Conservation (phyloP, 345 rosid genomes). For the Excoecaria cochinchinensis region DNA sequence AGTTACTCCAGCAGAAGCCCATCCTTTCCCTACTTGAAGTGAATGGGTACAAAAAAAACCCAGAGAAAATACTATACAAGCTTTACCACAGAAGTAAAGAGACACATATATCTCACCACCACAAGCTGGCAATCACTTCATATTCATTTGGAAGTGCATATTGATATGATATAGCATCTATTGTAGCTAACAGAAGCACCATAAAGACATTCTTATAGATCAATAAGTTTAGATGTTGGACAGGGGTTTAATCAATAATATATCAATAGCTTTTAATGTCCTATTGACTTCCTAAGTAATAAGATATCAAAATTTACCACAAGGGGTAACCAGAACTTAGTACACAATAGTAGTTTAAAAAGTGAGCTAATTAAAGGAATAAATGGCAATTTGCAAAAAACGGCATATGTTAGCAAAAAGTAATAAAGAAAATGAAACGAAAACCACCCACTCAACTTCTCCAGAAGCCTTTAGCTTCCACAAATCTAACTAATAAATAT, state of each 20-base stretch:
- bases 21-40: slow-evolving; percentile 91
- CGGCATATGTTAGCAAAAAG: not conserved
- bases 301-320: not conserved
- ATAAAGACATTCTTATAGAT: not conserved
- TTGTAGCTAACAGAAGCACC: slow-evolving; percentile 17
- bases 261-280: not conserved
- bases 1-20: slow-evolving; percentile 99
- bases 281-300: not conserved
- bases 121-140: slow-evolving; percentile 23
- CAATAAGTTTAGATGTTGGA: not conserved
- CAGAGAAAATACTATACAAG: slow-evolving; percentile 46
- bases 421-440: not conserved
- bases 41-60: slow-evolving; percentile 68
- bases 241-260: not conserved
- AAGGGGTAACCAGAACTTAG: not conserved
- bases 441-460: not conserved
- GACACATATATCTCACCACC: slow-evolving; percentile 26
- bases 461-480: not conserved
- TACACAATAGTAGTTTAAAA: not conserved
- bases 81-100: slow-evolving; percentile 37
- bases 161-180: slow-evolving; percentile 1
- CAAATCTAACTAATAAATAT: not conserved
- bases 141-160: slow-evolving; percentile 1
- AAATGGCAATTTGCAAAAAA: not conserved
- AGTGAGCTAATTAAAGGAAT: not conserved